Evolutionary conservation across 2,329 filamentous ascomycete species (phyloP).

Genomic region (Dothistroma pini): DNA sequence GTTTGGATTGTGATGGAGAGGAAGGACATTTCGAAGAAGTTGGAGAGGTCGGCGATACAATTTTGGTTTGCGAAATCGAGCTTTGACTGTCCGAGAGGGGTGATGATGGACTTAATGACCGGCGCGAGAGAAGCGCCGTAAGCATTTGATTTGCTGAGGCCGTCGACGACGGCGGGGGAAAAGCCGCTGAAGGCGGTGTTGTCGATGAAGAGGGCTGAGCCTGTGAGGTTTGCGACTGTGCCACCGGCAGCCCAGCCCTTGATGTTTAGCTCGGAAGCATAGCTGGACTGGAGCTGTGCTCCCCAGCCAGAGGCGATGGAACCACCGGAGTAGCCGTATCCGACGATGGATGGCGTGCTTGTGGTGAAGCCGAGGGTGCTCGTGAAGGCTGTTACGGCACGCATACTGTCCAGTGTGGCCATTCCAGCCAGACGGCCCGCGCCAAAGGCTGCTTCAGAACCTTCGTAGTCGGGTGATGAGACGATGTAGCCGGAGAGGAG

Average conservation of each 20-base stretch:
- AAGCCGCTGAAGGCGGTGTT: conserved; percentile 29
- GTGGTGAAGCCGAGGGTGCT: conserved; percentile 27
- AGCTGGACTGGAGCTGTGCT: conserved; percentile 48
- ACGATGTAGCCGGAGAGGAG: conserved; percentile 28
- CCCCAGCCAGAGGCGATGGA: conserved; percentile 52
- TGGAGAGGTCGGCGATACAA: conserved; percentile 25
- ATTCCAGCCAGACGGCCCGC: conserved; percentile 41
- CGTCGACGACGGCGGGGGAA: conserved; percentile 25
- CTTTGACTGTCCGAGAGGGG: conserved; percentile 18
- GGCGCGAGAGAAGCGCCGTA: conserved; percentile 26
- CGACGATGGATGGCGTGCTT: conserved; percentile 33
- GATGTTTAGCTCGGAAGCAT: conserved; percentile 53
- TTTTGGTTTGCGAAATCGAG: conserved; percentile 23
- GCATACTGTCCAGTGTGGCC: conserved; percentile 42
- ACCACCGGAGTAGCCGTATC: conserved; percentile 57
- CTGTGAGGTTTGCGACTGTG: conserved; percentile 41
- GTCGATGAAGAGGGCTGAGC: conserved; percentile 27
- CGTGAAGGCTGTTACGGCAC: conserved; percentile 36
- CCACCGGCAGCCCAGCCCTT: conserved; percentile 50
- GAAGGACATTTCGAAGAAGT: conserved; percentile 24
- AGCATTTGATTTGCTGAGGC: conserved; percentile 22
- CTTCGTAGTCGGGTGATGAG: conserved; percentile 43
- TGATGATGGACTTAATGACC: conserved; percentile 21
- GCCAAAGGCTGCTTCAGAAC: conserved; percentile 29
- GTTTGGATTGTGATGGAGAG: conserved; percentile 19